Conservation (phyloP, 1,284 basidiomycete genomes). For the Bondarzewia mesenterica region DNA sequence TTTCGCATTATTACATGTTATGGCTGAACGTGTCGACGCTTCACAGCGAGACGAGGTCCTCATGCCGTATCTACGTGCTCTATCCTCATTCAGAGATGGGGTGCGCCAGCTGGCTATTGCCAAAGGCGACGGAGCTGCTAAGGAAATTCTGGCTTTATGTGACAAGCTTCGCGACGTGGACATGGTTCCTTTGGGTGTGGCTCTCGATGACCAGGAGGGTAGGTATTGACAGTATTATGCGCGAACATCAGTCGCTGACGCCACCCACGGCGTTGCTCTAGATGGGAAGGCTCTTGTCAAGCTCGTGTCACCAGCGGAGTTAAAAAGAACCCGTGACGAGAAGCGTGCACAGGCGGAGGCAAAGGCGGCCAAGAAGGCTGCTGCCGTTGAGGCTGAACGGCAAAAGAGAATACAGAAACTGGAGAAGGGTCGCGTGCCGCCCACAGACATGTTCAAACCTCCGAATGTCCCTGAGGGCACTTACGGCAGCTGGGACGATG, state of each 20-base stretch:
- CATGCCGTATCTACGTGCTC: conserved; percentile 82
- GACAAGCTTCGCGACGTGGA: conserved; percentile 90
- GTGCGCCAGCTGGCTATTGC: conserved; percentile 80
- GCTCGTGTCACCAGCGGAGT: conserved; percentile 76
- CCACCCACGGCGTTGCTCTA: conserved; percentile 21
- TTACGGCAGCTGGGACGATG: conserved; percentile 79
- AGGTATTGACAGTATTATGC: conserved; percentile 12
- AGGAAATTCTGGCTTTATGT: conserved; percentile 77
- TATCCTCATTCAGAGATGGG: conserved; percentile 90
- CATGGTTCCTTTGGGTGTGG: conserved; percentile 88
- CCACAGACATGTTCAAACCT: conserved; percentile 78
- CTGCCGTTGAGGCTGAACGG: conserved; percentile 62
- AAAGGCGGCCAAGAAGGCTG: conserved; percentile 79
- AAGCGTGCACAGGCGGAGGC: conserved; percentile 75
- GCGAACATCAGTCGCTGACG: background rate
- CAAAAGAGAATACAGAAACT: conserved; percentile 77
- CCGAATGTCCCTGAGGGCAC: conserved; percentile 64
- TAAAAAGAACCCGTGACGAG: conserved; percentile 83
- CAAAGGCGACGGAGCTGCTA: conserved; percentile 55
- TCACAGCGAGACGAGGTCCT: conserved; percentile 74
- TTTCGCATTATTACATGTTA: background rate
- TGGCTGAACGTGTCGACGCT: background rate
- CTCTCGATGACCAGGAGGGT: conserved; percentile 96
- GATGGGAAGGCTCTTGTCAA: conserved; percentile 96
- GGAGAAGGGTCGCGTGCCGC: conserved; percentile 76